Percentiles rank a stretch among this genome's conserved stretches.
These are phyloP conservation scores for Thielaviopsis populi DNA, from an alignment of 2,329 filamentous ascomycete genomes.

Conservation along the genomic window DNA sequence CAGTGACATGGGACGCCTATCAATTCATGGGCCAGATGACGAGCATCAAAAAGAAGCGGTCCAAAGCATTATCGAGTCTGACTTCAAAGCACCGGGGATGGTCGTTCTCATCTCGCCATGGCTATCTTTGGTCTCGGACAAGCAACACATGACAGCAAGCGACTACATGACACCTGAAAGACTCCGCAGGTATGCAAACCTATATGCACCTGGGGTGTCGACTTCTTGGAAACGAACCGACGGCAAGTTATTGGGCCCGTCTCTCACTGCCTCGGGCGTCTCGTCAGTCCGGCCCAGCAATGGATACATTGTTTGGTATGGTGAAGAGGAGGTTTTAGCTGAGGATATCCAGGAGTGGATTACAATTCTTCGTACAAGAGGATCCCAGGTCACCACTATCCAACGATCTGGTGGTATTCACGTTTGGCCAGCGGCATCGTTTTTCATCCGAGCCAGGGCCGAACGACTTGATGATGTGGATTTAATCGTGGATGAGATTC, in stretches of 20 bases:
- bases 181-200: conserved; percentile 53
- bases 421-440: conserved; percentile 62
- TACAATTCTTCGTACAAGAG: conserved; percentile 21
- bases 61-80: conserved; percentile 1
- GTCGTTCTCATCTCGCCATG: conserved; percentile 68
- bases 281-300: conserved; percentile 31
- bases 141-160: conserved; percentile 52
- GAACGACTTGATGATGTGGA: conserved; percentile 39
- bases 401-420: conserved; percentile 57
- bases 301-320: conserved; percentile 58
- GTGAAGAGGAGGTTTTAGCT: conserved; percentile 63
- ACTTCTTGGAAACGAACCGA: neutral
- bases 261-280: conserved; percentile 2
- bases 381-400: conserved; percentile 39
- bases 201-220: conserved; percentile 36
- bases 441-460: conserved; percentile 37
- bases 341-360: conserved; percentile 49
- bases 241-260: neutral
- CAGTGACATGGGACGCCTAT: neutral
- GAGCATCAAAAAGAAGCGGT: conserved; percentile 5
- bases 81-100: conserved; percentile 28
- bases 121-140: conserved; percentile 54
- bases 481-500: conserved; percentile 26
- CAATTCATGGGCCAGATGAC: neutral
- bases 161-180: conserved; percentile 59